Evolutionary conservation across 1,139 yeast species (phyloP).

Genomic region (Hyphopichia khmerensis): DNA sequence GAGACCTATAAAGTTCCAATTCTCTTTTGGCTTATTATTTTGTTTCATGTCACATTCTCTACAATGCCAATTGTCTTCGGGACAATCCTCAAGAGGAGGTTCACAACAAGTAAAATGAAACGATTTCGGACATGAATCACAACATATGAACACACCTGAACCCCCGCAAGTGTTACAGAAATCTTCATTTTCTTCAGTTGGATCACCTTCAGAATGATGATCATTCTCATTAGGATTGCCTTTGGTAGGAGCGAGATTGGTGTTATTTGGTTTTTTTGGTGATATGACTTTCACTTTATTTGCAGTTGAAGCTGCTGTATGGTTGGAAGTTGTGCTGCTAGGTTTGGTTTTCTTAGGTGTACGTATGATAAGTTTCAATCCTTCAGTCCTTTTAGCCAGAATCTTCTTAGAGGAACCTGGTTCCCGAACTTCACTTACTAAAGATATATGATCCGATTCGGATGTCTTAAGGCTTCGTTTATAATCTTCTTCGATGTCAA

Average conservation of each 20-base stretch:
- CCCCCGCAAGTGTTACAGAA: constrained; percentile 87
- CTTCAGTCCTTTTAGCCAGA: constrained; percentile 7
- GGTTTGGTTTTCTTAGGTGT: background rate
- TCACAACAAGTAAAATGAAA: constrained; percentile 90
- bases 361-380: background rate
- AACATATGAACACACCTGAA: constrained; percentile 84
- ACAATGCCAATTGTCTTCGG: constrained; percentile 92
- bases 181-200: constrained; percentile 68
- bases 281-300: constrained; percentile 44
- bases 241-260: constrained; percentile 27
- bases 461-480: constrained; percentile 31
- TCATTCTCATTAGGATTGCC: constrained; percentile 2
- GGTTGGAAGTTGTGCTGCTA: background rate
- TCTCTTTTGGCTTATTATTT: constrained; percentile 23
- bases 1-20: constrained; percentile 47
- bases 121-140: constrained; percentile 89
- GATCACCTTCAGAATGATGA: constrained; percentile 17
- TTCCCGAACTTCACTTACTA: constrained; percentile 33
- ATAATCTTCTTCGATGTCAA: constrained; percentile 15
- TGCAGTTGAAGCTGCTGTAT: constrained; percentile 8
- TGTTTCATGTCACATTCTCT: constrained; percentile 57
- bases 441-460: constrained; percentile 30
- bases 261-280: constrained; percentile 34
- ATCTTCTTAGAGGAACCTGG: constrained; percentile 6
- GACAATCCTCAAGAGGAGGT: constrained; percentile 82